Evolutionary conservation across 2,329 filamentous ascomycete genomes (phyloP), one percentile per base, ranked within the genome.

Genomic region (Aspergillus vadensis): DNA sequence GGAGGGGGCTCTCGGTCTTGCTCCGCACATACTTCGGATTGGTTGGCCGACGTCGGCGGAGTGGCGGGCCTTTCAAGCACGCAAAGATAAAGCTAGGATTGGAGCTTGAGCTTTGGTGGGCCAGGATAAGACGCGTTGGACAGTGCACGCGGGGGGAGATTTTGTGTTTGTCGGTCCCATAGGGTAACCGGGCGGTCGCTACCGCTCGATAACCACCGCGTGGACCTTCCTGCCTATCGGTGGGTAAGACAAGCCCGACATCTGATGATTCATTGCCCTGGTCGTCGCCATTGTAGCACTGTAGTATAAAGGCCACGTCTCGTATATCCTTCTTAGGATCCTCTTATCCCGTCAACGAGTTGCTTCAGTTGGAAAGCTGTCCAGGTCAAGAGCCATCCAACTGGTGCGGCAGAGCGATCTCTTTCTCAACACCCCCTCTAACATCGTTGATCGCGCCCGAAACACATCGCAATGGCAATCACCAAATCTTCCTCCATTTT

Each of bases 401-500:
- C 9, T 50, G 25, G 47, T 30, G 47, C 25, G 23, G 44, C 44
- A 17, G 19, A 19, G 12, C 5, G 44, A 15, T 19, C 5, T 7
- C 23, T n/a, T 7, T 36, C 25, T 14, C 30, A 39, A 19, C 8
- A 4, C 17, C 19, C 39, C 23, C 4, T 25, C 52, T 3, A 39
- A 5, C 43, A 55, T 39, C 38, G 23, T 41, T 17, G n/a, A n/a
- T 19, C 23, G 36, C 17, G 9, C 15, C 15, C 19, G 7, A 47
- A 30, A 14, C 1, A 55, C 38, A 15, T 15, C 41, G 21, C 58
- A 43, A 66, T 66, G 63, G 30, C 62, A 32, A 30, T 65, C 36
- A 59, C 63, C 21, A 62, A 63, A 43, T 60, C 61, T 23, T 66
- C 63, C 36, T 56, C 69, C 21, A 70, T 83, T 48, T 71, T 81